Evolutionary conservation across 257 asterid species (phyloP), one percentile per base, ranked within the genome.

Genomic region (Lycium ferocissimum): DNA sequence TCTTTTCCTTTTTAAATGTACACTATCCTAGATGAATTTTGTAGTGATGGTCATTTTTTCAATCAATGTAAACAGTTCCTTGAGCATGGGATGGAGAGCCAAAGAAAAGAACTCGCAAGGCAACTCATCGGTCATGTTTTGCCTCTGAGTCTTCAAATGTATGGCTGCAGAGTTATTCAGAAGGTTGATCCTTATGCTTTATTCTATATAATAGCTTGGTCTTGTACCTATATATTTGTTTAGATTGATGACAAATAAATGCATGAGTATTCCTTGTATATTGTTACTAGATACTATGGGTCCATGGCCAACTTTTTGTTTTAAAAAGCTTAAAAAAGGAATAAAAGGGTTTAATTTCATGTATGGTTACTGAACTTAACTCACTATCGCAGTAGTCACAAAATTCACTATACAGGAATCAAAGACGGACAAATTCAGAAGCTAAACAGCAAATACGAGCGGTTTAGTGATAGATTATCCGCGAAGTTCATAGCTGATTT

Each of bases 101-200:
- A 95, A 84, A 87, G 95, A 79, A 91, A 90, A 84, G 98, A 96
- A 90, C 87, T 96, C 70, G 96, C 97, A 6, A 87, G 73, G 75
- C 97, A 92, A 88, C 90, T 94, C 70, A 87, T 93, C 69, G 96
- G 98, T 69, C 97, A 94, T 87, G 94, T 96, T 89, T 88, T 96
- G 90, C 90, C 97, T 80, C 94, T 96, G 82, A 94, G 95, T 89
- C 93, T 96, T 80, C 99, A 96, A 84, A 95, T 92, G 95, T 96
- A 95, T 87, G 98, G 99, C 65, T 96, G 99, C 95, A 89, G 99
- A 91, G 98, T 96, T 67, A 89, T 95, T 86, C 99, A 96, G 87
- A 96, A 96, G 98, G 98, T 96, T 57, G 80, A 47, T 76, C 43
- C 85, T 82, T 65, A 12, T 43, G 53, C 89, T 83, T 86, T 57